Base-by-base conservation (phyloP, 148 eudicot genomes). In the Tetragonia tetragonoides region DNA sequence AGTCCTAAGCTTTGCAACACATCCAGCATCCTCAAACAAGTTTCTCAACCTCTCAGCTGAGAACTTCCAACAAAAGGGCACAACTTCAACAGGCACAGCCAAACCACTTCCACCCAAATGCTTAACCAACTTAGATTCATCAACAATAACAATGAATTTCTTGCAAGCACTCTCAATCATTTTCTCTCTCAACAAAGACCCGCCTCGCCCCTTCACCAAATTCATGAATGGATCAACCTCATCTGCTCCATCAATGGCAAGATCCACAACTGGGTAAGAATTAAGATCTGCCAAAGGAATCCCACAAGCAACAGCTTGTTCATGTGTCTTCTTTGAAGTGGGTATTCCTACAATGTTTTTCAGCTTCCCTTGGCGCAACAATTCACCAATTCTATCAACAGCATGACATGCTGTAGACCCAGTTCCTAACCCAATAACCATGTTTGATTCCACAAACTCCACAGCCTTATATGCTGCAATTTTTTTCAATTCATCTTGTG, bases 181-280 rank as follows among this genome's bases (percentile, higher is more conserved):
- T 72, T 93, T 93, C 72, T 93, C 98, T 23, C 98, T 85, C 54
- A 91, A 66, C 53, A 93, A 21, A 0, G 92, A 87, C 80, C 98
- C 98, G 1, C 96, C 98, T 68, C 98, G 72, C 10, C 98, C 98
- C 59, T 93, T 93, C 8, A 93, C 96, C 77, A 93, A 81, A 79
- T 93, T 91, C 90, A 93, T 46, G 46, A 73, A 61, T 0, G 93
- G 90, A 69, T 93, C 98, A 34, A 93, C 98, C 79, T 93, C 98
- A 73, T 93, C 98, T 0, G 98, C 98, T 0, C 98, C 98, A 46
- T 93, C 98, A n/a, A 95, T 95, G 1, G 94, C 92, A 23, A 95
- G 86, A 86, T 95, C 98, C 10, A 95, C 67, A 38, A 84, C 84
- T 0, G 97, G 97, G 75, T 95, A 82, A 2, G 88, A 9, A 16